Conservation (phyloP, 495 filamentous ascomycete genomes). For the Lasiosphaeris hirsuta region DNA sequence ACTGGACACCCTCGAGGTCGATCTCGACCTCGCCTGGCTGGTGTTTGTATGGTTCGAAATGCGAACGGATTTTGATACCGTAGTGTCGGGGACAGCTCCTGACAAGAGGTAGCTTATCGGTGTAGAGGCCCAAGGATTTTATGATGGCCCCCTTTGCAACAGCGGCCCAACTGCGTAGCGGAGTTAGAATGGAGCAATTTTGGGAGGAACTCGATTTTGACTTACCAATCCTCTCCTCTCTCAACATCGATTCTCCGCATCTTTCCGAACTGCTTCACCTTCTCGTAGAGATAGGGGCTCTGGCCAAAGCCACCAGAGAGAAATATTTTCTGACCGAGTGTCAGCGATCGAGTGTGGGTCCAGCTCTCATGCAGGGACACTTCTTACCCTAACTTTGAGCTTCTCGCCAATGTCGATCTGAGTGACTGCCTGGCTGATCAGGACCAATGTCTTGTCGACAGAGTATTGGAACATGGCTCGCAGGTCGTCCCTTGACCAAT, state of each 20-base stretch:
- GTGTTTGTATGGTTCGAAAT: conserved; percentile 16
- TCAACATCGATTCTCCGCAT: conserved; percentile 18
- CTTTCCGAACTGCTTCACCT: conserved; percentile 16
- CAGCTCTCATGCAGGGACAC: background rate
- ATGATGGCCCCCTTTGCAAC: conserved; percentile 33
- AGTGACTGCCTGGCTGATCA: conserved; percentile 19
- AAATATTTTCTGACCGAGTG: conserved; percentile 17
- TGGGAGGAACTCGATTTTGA: background rate
- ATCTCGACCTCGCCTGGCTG: conserved; percentile 11
- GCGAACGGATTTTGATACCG: conserved; percentile 23
- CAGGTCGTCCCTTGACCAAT: conserved; percentile 16
- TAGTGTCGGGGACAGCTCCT: conserved; percentile 27
- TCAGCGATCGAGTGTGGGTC: background rate
- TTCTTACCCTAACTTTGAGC: conserved; percentile 19
- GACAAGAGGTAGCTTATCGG: conserved; percentile 15
- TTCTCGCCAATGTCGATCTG: conserved; percentile 22
- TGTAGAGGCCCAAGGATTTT: conserved; percentile 29
- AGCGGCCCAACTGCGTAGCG: conserved; percentile 23
- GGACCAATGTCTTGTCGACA: conserved; percentile 23
- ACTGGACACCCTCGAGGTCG: conserved; percentile 18
- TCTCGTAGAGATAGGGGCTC: conserved; percentile 21
- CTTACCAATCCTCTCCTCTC: conserved; percentile 21
- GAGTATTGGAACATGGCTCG: conserved; percentile 20
- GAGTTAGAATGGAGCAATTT: background rate
- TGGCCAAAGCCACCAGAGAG: conserved; percentile 27